Evolutionary conservation across 2,329 filamentous ascomycete species (phyloP), one percentile per base, ranked within the genome.

Genomic region (Monilinia vaccinii-corymbosi): DNA sequence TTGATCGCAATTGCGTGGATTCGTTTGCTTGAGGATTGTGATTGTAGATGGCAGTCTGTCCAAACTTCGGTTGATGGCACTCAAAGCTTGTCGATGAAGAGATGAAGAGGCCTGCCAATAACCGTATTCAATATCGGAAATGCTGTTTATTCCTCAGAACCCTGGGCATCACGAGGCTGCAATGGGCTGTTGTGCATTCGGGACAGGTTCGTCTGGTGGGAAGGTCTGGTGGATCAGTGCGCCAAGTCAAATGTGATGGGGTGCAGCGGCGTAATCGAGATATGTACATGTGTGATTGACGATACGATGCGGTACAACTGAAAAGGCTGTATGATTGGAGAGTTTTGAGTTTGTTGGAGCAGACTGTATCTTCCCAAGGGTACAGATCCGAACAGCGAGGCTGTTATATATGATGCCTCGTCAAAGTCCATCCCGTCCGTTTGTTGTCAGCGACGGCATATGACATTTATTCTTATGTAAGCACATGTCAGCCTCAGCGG

Each of bases 141-240:
- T 18, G 40, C 36, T n/a, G n/a, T 55, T 46, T 31, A 18, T 9
- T 31, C 42, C 21, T 40, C 38, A 34, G 40, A 31, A 36, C 34
- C 55, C 57, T 45, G 23, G 42, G 40, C 57, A 59, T 59, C 57
- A 59, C 57, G 31, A 53, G 57, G 57, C 50, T 53, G 38, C n/a
- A 21, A n/a, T 44, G 28, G 49, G 48, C 28, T 36, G 56, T 21
- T 55, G 48, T 55, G 40, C 57, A 59, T 42, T 40, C 38, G 57
- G 31, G 16, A 42, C 28, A 36, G 28, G 28, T 31, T 32, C 34
- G 57, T 47, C 49, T 44, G 48, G 40, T 44, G 48, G 45, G 48
- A 38, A 46, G 49, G 57, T 59, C 57, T 52, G 48, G 57, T 59
- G 57, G 50, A 59, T 59, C 38, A 59, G 38, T 46, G 51, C 49